Evolutionary conservation across 257 asterid species (phyloP).

Genomic region (Penstemon eatonii): DNA sequence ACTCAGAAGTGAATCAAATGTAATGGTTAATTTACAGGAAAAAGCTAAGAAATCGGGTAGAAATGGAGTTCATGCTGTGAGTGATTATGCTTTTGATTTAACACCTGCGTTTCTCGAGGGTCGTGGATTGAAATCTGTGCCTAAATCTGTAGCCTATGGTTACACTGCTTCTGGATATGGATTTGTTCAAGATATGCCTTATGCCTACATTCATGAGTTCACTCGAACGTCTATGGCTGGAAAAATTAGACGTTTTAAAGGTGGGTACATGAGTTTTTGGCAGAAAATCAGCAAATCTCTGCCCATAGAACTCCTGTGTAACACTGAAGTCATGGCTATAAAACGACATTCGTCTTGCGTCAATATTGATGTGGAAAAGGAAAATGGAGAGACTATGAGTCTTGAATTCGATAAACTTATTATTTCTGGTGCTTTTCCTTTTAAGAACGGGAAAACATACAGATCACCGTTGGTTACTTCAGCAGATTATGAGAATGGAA

Average conservation of each 20-base stretch:
- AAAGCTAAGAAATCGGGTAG: conserved; percentile 66
- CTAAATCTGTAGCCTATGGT: conserved; percentile 79
- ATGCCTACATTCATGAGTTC: conserved; percentile 78
- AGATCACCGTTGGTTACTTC: conserved; percentile 45
- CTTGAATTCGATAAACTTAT: conserved; percentile 65
- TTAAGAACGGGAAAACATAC: conserved; percentile 52
- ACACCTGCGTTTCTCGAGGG: conserved; percentile 65
- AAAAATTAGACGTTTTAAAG: conserved; percentile 74
- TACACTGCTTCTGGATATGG: conserved; percentile 92
- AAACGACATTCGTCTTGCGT: conserved; percentile 43
- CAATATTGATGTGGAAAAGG: conserved; percentile 37
- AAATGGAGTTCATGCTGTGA: conserved; percentile 67
- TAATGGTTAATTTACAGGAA: conserved; percentile 44
- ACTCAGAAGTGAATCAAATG: background rate
- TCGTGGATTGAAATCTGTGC: conserved; percentile 56
- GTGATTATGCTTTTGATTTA: conserved; percentile 57
- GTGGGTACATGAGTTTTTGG: conserved; percentile 80
- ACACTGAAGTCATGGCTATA: conserved; percentile 58
- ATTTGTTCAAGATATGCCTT: conserved; percentile 78
- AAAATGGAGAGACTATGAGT: conserved; percentile 32
- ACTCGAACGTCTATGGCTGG: conserved; percentile 86
- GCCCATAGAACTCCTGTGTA: conserved; percentile 58
- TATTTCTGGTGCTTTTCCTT: conserved; percentile 74
- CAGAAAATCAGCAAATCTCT: conserved; percentile 51
- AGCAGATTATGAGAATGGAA: conserved; percentile 38